phyloP scores from a whole-genome alignment of 192 early-diverging fungal species.

The Coemansia javaensis region DNA sequence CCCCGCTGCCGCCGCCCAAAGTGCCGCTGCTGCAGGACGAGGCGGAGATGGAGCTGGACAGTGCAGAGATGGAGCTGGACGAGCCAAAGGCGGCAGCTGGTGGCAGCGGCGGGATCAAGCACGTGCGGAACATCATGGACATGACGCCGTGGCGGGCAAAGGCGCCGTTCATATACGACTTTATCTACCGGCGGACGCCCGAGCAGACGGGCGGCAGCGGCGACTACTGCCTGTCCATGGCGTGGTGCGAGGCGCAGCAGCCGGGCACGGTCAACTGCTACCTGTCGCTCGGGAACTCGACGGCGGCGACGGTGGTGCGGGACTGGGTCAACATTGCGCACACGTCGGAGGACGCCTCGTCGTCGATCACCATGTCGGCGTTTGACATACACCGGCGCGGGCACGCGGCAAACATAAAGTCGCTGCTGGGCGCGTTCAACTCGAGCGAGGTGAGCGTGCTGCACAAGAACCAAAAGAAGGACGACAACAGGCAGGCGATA shows the following conservation, averaged over 20 bases:
- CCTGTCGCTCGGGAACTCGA: slow-evolving; percentile 22
- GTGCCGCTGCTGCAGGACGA: no score
- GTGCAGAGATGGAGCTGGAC: no score
- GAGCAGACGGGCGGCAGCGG: not conserved
- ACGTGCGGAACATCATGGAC: slow-evolving; percentile 8
- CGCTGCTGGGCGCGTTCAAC: slow-evolving; percentile 16
- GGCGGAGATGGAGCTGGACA: no score
- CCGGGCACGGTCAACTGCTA: slow-evolving; percentile 8
- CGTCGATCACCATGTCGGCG: slow-evolving; percentile 15
- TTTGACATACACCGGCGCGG: slow-evolving; percentile 23
- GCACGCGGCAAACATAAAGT: slow-evolving; percentile 1
- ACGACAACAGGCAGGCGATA: slow-evolving; percentile 14
- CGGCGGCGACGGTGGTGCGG: slow-evolving; percentile 1
- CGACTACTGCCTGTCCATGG: slow-evolving; percentile 27
- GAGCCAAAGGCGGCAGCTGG: no score
- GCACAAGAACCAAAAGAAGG: slow-evolving; percentile 6
- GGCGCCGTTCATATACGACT: slow-evolving; percentile 34
- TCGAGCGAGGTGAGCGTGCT: slow-evolving; percentile 5
- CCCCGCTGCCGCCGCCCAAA: no score
- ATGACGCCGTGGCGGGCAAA: slow-evolving; percentile 16
- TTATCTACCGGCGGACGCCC: slow-evolving; percentile 21
- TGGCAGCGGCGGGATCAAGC: no score
- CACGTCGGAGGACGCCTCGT: slow-evolving; percentile 1
- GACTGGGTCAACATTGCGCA: slow-evolving; percentile 2
- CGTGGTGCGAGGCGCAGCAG: slow-evolving; percentile 12